Conservation (phyloP, 1,284 basidiomycete genomes). For the Sphaerobolus stellatus region DNA sequence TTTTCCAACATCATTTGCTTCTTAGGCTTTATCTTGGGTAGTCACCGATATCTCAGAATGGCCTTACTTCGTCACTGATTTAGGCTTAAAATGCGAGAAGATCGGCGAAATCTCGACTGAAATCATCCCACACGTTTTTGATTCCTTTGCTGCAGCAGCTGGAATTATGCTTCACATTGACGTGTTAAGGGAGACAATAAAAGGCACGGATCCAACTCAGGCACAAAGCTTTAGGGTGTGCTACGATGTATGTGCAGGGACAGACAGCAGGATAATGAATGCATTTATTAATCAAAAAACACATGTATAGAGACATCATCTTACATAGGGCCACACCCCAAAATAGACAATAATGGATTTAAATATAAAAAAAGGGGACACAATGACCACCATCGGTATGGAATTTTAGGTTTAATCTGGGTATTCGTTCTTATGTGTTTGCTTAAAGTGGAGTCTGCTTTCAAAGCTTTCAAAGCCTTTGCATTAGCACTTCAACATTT, state of each 20-base stretch:
- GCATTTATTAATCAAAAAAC: too few relatives aligned
- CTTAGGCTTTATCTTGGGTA: too few relatives aligned
- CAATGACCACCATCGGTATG: slow-evolving; percentile 97
- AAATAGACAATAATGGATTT: too few relatives aligned
- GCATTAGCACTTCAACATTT: slow-evolving; percentile 94
- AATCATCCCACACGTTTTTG: slow-evolving; percentile 96
- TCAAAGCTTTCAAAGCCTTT: slow-evolving; percentile 96
- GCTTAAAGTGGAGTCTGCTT: slow-evolving; percentile 85
- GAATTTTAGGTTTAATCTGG: slow-evolving; percentile 15
- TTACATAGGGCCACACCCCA: too few relatives aligned
- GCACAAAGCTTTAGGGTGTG: too few relatives aligned
- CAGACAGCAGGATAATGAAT: too few relatives aligned
- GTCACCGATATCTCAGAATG: slow-evolving; percentile 98
- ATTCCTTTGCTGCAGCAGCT: slow-evolving; percentile 89
- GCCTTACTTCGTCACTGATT: slow-evolving; percentile 91
- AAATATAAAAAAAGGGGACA: too few relatives aligned
- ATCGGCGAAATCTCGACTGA: slow-evolving; percentile 96
- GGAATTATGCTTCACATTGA: slow-evolving; percentile 94
- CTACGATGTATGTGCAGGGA: too few relatives aligned
- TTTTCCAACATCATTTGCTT: too few relatives aligned
- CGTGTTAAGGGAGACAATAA: too few relatives aligned
- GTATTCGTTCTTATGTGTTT: slow-evolving; percentile 5
- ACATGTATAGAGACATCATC: too few relatives aligned
- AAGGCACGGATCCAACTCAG: too few relatives aligned
- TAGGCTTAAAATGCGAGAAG: slow-evolving; percentile 92